These are phyloP conservation scores for Isoetes taiwanensis DNA, from an alignment of 75 land plant genomes.

Conservation along the genomic window DNA sequence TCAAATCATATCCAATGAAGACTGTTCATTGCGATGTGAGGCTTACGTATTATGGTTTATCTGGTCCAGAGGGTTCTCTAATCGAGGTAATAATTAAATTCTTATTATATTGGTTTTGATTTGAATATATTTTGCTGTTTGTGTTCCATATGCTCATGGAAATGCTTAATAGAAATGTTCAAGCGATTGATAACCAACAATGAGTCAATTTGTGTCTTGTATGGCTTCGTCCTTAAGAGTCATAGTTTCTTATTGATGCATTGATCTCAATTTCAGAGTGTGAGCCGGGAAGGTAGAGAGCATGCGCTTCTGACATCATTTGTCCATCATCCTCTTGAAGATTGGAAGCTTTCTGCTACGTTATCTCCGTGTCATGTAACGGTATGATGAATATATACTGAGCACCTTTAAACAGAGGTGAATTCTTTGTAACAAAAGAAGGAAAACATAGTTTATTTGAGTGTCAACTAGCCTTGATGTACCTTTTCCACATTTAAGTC, in stretches of 20 bases:
- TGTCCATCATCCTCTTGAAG: slow-evolving; percentile 63
- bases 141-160: not conserved
- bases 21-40: slow-evolving; percentile 57
- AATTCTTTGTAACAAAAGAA: too few species aligned
- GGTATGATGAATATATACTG: slow-evolving; percentile 20
- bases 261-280: slow-evolving; percentile 47
- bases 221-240: too few species aligned
- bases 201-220: too few species aligned
- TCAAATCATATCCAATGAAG: slow-evolving; percentile 48
- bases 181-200: not conserved
- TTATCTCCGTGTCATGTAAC: slow-evolving; percentile 94
- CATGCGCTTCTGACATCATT: slow-evolving; percentile 61
- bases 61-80: slow-evolving; percentile 84
- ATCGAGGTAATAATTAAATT: slow-evolving; percentile 84
- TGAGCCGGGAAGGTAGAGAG: slow-evolving; percentile 48
- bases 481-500: not conserved
- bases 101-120: not conserved
- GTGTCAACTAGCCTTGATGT: not conserved
- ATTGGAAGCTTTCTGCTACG: slow-evolving; percentile 80
- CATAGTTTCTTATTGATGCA: slow-evolving; percentile 1
- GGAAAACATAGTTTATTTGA: too few species aligned
- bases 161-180: not conserved
- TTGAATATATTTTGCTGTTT: slow-evolving; percentile 7
- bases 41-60: slow-evolving; percentile 67
- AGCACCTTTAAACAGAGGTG: not conserved